Conservation (phyloP, 208 protist species). For the Zelonia costaricensis region DNA sequence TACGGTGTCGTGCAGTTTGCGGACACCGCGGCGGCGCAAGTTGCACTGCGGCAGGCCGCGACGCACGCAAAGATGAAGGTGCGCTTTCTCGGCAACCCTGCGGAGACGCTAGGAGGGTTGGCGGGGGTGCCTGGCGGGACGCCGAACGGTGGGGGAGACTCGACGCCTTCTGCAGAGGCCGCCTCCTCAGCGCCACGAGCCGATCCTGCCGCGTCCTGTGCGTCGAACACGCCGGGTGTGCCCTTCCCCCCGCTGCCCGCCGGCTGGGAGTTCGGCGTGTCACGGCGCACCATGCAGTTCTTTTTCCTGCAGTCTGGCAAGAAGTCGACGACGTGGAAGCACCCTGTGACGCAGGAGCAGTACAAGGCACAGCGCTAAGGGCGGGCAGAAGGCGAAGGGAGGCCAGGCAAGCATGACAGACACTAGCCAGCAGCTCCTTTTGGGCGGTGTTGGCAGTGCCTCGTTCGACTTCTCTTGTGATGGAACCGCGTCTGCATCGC, state of each 20-base stretch:
- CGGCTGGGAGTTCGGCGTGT: slow-evolving; percentile 32
- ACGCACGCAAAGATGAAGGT: slow-evolving; percentile 2
- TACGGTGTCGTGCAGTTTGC: slow-evolving; percentile 34
- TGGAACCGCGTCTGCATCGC: too few relatives aligned
- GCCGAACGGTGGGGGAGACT: neutral
- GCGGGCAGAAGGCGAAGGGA: too few relatives aligned
- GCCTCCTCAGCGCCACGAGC: too few relatives aligned
- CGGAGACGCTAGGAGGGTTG: neutral
- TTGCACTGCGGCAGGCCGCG: slow-evolving; percentile 20
- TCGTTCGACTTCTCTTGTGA: too few relatives aligned
- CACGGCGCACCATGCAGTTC: slow-evolving; percentile 35
- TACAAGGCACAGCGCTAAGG: slow-evolving; percentile 26
- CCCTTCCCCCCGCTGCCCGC: slow-evolving; percentile 29
- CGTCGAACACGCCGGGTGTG: slow-evolving; percentile 11
- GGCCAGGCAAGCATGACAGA: too few relatives aligned
- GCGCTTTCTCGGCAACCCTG: slow-evolving; percentile 2
- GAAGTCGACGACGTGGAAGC: slow-evolving; percentile 36
- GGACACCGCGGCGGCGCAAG: slow-evolving; percentile 8
- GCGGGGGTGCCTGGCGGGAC: neutral
- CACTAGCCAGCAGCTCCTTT: too few relatives aligned
- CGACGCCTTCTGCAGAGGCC: neutral
- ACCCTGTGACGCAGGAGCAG: slow-evolving; percentile 35
- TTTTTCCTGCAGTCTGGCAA: slow-evolving; percentile 34
- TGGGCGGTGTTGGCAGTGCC: neutral
- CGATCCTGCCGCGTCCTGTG: neutral